phyloP scores from a whole-genome alignment of 805 yeast genomes.

The Tetrapisispora taiwanensis region DNA sequence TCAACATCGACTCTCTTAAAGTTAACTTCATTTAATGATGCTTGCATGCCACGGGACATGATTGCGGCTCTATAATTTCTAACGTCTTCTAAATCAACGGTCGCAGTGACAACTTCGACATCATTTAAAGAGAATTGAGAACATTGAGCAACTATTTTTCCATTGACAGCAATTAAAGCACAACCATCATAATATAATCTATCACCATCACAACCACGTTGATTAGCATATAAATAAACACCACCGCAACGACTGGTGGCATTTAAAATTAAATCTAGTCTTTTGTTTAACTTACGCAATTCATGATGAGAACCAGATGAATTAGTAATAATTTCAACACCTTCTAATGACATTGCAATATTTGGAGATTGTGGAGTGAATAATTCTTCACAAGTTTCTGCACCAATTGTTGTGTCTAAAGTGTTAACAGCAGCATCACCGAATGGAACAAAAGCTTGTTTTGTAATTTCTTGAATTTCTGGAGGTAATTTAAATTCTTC shows the following conservation, averaged over 20 bases:
- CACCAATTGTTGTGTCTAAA: slow-evolving; percentile 82
- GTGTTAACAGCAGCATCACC: slow-evolving; percentile 90
- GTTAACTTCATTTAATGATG: slow-evolving; percentile 29
- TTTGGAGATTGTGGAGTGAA: slow-evolving; percentile 97
- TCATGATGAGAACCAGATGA: slow-evolving; percentile 98
- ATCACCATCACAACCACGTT: slow-evolving; percentile 98
- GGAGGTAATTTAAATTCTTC: slow-evolving; percentile 71
- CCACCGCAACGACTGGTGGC: slow-evolving; percentile 98
- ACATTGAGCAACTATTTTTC: slow-evolving; percentile 86
- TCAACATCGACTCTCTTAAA: slow-evolving; percentile 50
- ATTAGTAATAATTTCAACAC: slow-evolving; percentile 94
- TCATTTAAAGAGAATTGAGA: slow-evolving; percentile 81
- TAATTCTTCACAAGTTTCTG: slow-evolving; percentile 95
- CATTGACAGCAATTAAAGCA: slow-evolving; percentile 88
- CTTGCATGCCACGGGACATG: slow-evolving; percentile 70
- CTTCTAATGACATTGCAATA: slow-evolving; percentile 82
- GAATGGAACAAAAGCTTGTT: slow-evolving; percentile 59
- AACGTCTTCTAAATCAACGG: slow-evolving; percentile 87
- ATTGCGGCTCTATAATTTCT: slow-evolving; percentile 63
- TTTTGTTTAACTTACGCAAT: slow-evolving; percentile 74
- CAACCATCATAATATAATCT: slow-evolving; percentile 94
- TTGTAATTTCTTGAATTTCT: slow-evolving; percentile 51
- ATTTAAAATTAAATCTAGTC: slow-evolving; percentile 76
- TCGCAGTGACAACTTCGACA: slow-evolving; percentile 92
- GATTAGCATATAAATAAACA: slow-evolving; percentile 84